Evolutionary conservation across 805 yeast genomes (phyloP).

Genomic region (Brettanomyces nanus): DNA sequence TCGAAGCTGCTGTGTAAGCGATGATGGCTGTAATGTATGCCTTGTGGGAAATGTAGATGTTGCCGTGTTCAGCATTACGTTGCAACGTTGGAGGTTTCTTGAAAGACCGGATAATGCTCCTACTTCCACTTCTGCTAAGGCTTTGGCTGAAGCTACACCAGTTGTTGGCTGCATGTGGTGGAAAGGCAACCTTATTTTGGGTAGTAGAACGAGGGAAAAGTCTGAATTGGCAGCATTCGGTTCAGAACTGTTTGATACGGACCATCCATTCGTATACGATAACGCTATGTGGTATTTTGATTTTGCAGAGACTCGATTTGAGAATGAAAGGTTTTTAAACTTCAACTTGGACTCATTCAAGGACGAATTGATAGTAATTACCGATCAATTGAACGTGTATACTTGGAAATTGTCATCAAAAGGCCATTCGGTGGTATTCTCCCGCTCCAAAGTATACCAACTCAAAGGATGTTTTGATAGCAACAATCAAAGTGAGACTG

Average conservation of each 20-base stretch:
- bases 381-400: conserved; percentile 26
- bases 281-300: conserved; percentile 28
- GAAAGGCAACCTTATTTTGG: conserved; percentile 25
- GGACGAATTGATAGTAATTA: conserved; percentile 24
- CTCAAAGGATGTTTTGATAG: conserved; percentile 19
- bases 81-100: conserved; percentile 40
- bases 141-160: conserved; percentile 21
- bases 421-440: conserved; percentile 9
- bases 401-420: conserved; percentile 22
- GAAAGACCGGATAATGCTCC: conserved; percentile 22
- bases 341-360: conserved; percentile 22
- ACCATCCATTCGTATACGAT: conserved; percentile 20
- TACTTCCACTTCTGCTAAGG: conserved; percentile 15
- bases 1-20: conserved; percentile 32
- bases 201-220: conserved; percentile 18
- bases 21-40: conserved; percentile 41
- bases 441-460: conserved; percentile 20
- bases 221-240: conserved; percentile 26
- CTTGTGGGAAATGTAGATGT: conserved; percentile 42
- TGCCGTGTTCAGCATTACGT: conserved; percentile 30
- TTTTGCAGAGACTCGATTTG: conserved; percentile 18
- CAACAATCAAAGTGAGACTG: conserved; percentile 8
- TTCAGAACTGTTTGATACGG: conserved; percentile 15
- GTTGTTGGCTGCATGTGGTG: conserved; percentile 31
- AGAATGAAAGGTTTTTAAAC: conserved; percentile 20